These are phyloP conservation scores for Hypoxylon sp. DNA, from an alignment of 2,329 filamentous ascomycete genomes.

Conservation along the genomic window DNA sequence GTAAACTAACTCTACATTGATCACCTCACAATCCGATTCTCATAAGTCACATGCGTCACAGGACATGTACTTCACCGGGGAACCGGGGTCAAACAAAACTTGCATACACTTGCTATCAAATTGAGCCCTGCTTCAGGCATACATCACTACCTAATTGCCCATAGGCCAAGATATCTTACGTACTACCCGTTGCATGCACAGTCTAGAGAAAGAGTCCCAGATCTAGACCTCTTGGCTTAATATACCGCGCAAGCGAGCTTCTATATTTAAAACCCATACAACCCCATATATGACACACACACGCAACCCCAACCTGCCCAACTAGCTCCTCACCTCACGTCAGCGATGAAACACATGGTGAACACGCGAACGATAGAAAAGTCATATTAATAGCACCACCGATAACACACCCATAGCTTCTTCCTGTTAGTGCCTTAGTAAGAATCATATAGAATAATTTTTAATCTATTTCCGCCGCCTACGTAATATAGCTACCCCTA, in stretches of 20 bases:
- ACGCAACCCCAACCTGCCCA: not conserved
- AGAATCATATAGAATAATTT: not conserved
- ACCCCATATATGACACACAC: not conserved
- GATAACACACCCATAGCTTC: not conserved
- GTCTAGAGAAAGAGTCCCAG: too few relatives aligned
- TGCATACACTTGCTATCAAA: too few relatives aligned
- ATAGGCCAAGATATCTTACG: not conserved
- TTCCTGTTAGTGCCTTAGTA: not conserved
- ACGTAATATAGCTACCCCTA: not conserved
- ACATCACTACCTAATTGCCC: too few relatives aligned
- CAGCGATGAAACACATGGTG: constrained; percentile 12
- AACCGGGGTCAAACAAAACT: too few relatives aligned
- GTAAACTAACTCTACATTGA: not conserved
- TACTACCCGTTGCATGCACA: not conserved
- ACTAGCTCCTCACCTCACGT: not conserved
- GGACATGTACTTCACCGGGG: too few relatives aligned
- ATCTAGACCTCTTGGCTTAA: constrained; percentile 6
- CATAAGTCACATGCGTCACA: too few relatives aligned
- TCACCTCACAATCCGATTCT: not conserved
- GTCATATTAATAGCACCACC: constrained; percentile 12
- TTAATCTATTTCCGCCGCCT: not conserved
- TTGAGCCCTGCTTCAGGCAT: too few relatives aligned
- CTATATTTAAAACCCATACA: constrained; percentile 17
- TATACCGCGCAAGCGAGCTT: not conserved
- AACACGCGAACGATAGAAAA: not conserved